These are phyloP conservation scores for Parastagonospora avenae DNA, from an alignment of 2,329 filamentous ascomycete genomes.

Conservation along the genomic window DNA sequence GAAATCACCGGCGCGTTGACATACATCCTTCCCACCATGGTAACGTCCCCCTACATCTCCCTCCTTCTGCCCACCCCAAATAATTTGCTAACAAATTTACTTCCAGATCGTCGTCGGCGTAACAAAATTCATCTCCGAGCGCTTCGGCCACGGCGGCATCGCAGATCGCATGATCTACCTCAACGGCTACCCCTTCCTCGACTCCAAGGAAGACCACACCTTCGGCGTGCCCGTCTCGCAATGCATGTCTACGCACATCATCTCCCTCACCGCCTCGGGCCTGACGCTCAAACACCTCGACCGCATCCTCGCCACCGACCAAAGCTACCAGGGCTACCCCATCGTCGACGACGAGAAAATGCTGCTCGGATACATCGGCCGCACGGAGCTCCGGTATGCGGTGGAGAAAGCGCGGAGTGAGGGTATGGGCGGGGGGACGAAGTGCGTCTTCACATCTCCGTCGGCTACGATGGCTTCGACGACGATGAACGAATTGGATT, in stretches of 20 bases:
- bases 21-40: conserved; percentile 96
- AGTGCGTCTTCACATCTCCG: conserved; percentile 71
- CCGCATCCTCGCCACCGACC: conserved; percentile 69
- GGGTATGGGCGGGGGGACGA: conserved; percentile 66
- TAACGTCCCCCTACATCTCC: no score
- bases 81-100: background rate
- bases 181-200: conserved; percentile 94
- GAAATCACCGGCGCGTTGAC: conserved; percentile 96
- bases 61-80: background rate
- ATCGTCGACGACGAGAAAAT: conserved; percentile 81
- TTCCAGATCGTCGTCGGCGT: conserved; percentile 86
- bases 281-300: conserved; percentile 79
- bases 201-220: conserved; percentile 96
- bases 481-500: conserved; percentile 69
- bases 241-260: conserved; percentile 81
- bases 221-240: conserved; percentile 93
- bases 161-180: conserved; percentile 99
- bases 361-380: conserved; percentile 88
- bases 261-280: conserved; percentile 74
- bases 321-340: conserved; percentile 90
- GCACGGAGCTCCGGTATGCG: conserved; percentile 89
- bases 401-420: conserved; percentile 78
- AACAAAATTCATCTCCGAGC: conserved; percentile 88
- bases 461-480: conserved; percentile 45
- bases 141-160: conserved; percentile 94